Base-by-base conservation (phyloP, 805 yeast species). In the Yarrowia divulgata region DNA sequence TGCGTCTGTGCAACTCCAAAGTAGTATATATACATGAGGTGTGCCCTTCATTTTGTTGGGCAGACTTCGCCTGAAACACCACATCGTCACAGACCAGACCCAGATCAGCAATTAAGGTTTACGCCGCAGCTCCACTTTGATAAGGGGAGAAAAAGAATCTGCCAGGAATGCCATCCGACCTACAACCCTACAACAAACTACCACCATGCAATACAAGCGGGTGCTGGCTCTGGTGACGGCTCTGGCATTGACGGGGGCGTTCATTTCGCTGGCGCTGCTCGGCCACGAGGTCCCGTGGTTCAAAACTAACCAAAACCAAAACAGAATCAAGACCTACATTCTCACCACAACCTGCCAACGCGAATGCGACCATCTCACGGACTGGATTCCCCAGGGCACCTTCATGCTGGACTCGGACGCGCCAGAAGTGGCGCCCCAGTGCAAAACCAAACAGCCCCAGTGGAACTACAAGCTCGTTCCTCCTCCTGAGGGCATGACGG, bases 331-430 rank as follows among this genome's bases (percentile, higher is more conserved):
- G 8, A 45, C 66, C 14, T 60, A 60, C n/a, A n/a, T 60, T 19
- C 39, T 60, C 18, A 45, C 66, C 48, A 60, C 52, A n/a, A 60
- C 52, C 12, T 60, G 66, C 34, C 43, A 42, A 16, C 66, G 66
- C 10, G 66, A 60, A 45, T 34, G 32, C 9, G 40, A 3, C 18
- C 66, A 60, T 34, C 52, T 60, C 8, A 60, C 66, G 14, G 34
- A 32, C 8, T 60, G 50, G 43, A 43, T 60, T 3, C 34, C 23
- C 2, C 16, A 60, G 34, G 66, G 66, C 32, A 60, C 66, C n/a
- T 60, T 43, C 52, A 60, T 60, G 66, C 52, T 60, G 42, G 66
- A 60, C 34, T 49, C 54, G 39, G 37, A 42, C 23, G 32, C 49
- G 3, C 34, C 52, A 6, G 42, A 45, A 6, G 66, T 60, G 14